A percentile compares a stretch with the other conserved stretches of the same genome.
phyloP scores from a whole-genome alignment of 441 rosid species.

The Cnidoscolus chayamansa region DNA sequence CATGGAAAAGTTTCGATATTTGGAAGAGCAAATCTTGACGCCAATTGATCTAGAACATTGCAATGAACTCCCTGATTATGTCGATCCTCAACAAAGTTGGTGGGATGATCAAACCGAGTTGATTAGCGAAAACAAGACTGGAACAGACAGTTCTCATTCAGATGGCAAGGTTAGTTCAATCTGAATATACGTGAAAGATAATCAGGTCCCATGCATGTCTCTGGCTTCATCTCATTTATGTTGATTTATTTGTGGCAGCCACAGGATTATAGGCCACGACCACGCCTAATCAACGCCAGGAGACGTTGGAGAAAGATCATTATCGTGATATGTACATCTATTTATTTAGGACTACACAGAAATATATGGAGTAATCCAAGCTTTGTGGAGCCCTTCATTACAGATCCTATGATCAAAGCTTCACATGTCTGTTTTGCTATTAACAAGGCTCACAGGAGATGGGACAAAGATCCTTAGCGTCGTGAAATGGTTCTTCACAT shows the following conservation, averaged over 20 bases:
- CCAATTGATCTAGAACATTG: conserved; percentile 1
- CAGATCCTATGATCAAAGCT: background rate
- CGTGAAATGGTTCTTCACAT: background rate
- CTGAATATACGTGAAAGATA: background rate
- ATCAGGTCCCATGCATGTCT: too few relatives aligned
- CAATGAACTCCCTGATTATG: conserved; percentile 4
- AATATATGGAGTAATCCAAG: background rate
- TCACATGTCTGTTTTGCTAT: background rate
- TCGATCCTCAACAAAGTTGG: conserved; percentile 4
- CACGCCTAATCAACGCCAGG: background rate
- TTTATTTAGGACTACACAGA: background rate
- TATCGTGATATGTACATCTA: background rate
- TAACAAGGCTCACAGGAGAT: background rate
- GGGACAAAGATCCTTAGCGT: background rate
- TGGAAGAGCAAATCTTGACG: background rate
- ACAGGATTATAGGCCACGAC: background rate
- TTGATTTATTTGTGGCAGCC: background rate
- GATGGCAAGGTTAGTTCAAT: conserved; percentile 2
- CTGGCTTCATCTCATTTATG: background rate
- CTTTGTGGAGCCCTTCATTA: background rate
- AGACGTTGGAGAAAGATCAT: background rate
- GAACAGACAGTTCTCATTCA: background rate
- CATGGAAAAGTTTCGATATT: background rate
- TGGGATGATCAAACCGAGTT: background rate
- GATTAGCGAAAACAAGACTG: background rate